Evolutionary conservation across 108 stramenopile species (phyloP), one percentile per base, ranked within the genome.

Genomic region (Nitzschia putrida): DNA sequence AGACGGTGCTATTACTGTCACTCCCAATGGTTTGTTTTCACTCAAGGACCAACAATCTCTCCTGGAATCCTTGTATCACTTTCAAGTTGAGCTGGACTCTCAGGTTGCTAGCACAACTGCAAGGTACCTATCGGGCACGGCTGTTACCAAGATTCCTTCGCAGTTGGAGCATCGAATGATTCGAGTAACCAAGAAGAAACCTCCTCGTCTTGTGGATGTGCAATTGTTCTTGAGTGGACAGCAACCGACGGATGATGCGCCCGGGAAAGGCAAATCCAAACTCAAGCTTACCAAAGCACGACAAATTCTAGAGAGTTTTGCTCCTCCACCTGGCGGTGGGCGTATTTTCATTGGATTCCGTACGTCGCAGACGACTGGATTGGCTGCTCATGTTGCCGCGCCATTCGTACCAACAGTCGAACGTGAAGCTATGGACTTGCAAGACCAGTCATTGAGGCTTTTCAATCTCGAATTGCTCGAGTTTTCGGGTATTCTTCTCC

Each of bases 171-270:
- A 69, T 21, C 61, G 88, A 24, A 92, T 92, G 88, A 80, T 88
- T 53, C 83, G 91, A 44, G 91, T 92, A 10, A 92, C 87, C n/a
- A 92, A 92, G 72, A 92, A 92, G 71, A 84, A 85, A 11, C 87
- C 87, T 8, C 91, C 91, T 13, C 44, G 58, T 0, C 68, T 63
- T 52, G 67, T 92, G 7, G 80, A 73, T 10, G 78, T 92, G 16
- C 85, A 89, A 69, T 68, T 88, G 5, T 85, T 89, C 54, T 63
- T 92, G 26, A 79, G 83, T 56, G 77, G 69, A 13, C 66, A 82
- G 25, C 64, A 80, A 53, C 58, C 76, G 12, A 65, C 74, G 20
- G 74, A 73, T 47, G 49, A 72, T 22, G 57, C 64, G 21, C 40
- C 12, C 24, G 76, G 20, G 18, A 66, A 55, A 29, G 37, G 8